Base-by-base conservation (phyloP, 768 basidiomycete species). In the Kwoniella bestiolae region DNA sequence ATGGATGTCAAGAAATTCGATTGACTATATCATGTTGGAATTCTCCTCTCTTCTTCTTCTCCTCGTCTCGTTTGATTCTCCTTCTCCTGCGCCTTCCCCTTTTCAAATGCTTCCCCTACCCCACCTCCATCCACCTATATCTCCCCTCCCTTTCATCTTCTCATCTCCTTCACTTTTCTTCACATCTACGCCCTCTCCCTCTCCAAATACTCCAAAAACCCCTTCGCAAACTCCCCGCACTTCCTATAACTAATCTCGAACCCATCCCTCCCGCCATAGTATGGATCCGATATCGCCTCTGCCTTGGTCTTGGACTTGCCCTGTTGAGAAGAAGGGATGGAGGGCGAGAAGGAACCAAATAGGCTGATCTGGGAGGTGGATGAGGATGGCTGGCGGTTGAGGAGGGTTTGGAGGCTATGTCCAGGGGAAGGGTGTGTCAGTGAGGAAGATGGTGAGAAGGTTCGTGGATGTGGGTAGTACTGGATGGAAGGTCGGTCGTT, bases 161-260 rank as follows among this genome's bases (percentile, higher is more conserved):
- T 51, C 18, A 14, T 51, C 5, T 3, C 12, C 14, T 21, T 26
- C 50, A 28, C 18, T 25, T 26, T 6, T 9, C 12, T 9, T 28
- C 14, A 18, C 14, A 8, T 26, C 11, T 35, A 26, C 21, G 14
- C n/a, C n/a, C 50, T 56, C 28, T 60, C 50, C 63, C 46, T 52
- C 62, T 78, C 77, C 28, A 79, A 52, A 29, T 87, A 76, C 74
- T 94, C 91, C 38, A 94, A 82, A 79, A 95, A 91, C 16, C 91
- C 91, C 63, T 90, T 85, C 0, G 89, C 89, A 32, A 92, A 86
- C 50, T 75, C 76, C 26, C 87, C 84, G 73, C 92, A 94, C 76
- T 92, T 90, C 70, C 88, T 81, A 70, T 88, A 94, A n/a, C 87
- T 86, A 49, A 82, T 81, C 76, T 93, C 91, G 67, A 95, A 95